phyloP scores from a whole-genome alignment of 2,329 filamentous ascomycete genomes.

The Botryotinia globosa region DNA sequence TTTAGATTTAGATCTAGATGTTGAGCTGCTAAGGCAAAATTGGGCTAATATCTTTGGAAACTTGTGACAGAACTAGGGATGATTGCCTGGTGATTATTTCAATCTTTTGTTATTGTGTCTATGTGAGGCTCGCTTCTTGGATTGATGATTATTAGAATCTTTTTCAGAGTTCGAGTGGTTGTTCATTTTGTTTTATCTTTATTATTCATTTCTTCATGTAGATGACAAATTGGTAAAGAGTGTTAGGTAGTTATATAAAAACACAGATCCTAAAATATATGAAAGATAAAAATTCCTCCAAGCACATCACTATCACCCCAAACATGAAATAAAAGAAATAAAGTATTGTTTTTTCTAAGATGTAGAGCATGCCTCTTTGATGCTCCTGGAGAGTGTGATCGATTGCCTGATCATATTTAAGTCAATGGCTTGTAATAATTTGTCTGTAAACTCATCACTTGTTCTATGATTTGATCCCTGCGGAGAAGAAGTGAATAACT shows the following conservation, averaged over 20 bases:
- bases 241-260: too few relatives aligned
- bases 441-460: not conserved
- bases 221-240: too few relatives aligned
- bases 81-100: not conserved
- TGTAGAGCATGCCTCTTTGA: not conserved
- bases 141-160: not conserved
- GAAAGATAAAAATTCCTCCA: accelerated
- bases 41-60: too few relatives aligned
- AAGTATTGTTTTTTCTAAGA: not conserved
- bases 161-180: not conserved
- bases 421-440: accelerated
- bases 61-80: not conserved
- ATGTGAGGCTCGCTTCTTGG: not conserved
- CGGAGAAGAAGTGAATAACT: not conserved
- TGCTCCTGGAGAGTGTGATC: not conserved
- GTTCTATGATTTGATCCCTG: not conserved
- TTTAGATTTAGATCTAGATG: not conserved
- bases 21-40: not conserved
- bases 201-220: too few relatives aligned
- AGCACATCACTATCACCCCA: not conserved
- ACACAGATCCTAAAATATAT: accelerated
- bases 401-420: not conserved
- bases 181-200: too few relatives aligned
- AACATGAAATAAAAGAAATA: not conserved
- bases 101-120: accelerated